Evolutionary conservation across 1,284 basidiomycete species (phyloP).

Genomic region (Ganoderma boninense): DNA sequence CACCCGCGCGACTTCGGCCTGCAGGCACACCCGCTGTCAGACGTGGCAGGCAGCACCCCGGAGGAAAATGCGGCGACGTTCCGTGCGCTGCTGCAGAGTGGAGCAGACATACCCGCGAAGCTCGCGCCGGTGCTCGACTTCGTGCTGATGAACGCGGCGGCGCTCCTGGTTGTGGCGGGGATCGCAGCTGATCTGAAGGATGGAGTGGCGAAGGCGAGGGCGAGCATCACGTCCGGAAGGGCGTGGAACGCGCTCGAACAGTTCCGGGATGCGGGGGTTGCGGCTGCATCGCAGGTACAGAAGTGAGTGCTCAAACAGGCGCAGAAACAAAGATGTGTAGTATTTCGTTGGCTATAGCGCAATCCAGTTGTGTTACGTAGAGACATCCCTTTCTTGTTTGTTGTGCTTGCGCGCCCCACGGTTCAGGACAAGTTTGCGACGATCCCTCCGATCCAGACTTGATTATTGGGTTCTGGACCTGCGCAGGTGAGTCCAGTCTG

Average conservation of each 20-base stretch:
- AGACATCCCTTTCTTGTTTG: not conserved
- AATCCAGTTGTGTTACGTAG: not conserved
- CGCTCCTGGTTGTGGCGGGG: constrained; percentile 84
- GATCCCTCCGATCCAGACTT: not conserved
- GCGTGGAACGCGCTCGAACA: constrained; percentile 77
- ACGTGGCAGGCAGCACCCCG: constrained; percentile 79
- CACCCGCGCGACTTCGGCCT: constrained; percentile 79
- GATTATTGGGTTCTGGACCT: not conserved
- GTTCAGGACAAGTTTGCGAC: not conserved
- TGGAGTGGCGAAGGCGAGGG: constrained; percentile 77
- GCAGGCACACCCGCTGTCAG: constrained; percentile 67
- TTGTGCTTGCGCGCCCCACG: not conserved
- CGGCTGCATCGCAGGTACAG: constrained; percentile 25
- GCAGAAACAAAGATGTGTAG: not conserved
- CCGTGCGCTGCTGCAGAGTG: constrained; percentile 62
- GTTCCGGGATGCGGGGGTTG: constrained; percentile 50
- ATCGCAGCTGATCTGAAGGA: constrained; percentile 74
- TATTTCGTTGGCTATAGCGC: constrained; percentile 2
- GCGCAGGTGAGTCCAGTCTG: not conserved
- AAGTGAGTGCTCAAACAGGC: constrained; percentile 8
- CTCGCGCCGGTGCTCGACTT: constrained; percentile 79
- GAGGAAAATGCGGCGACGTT: constrained; percentile 80
- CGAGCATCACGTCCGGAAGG: constrained; percentile 76
- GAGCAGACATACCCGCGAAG: constrained; percentile 56
- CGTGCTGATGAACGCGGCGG: constrained; percentile 87